A percentile compares a stretch with the other conserved stretches of the same genome.
These are phyloP conservation scores for Lachancea quebecensis DNA, from an alignment of 805 yeast genomes.

Conservation along the genomic window DNA sequence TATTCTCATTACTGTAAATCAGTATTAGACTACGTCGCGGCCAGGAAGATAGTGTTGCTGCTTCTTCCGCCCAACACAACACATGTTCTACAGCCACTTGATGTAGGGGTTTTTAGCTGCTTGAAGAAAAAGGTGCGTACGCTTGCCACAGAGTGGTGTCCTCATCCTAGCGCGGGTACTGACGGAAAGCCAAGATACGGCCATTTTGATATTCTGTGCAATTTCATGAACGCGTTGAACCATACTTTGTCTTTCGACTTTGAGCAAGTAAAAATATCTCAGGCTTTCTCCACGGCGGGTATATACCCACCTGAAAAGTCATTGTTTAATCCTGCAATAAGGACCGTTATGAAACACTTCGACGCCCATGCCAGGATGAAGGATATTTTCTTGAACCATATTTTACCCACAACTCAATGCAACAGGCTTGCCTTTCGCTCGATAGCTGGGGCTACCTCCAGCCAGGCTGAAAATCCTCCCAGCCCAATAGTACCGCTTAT, in stretches of 20 bases:
- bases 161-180: constrained; percentile 1
- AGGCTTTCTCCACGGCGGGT: constrained; percentile 6
- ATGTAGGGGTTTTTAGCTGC: constrained; percentile 7
- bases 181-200: constrained; percentile 7
- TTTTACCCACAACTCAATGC: constrained; percentile 1
- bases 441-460: constrained; percentile 2
- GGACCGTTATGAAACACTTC: constrained; percentile 7
- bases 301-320: constrained; percentile 6
- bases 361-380: constrained; percentile 7
- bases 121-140: constrained; percentile 6
- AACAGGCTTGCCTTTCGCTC: neutral
- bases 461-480: neutral
- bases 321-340: constrained; percentile 7
- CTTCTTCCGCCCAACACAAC: constrained; percentile 8
- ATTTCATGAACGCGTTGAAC: constrained; percentile 6
- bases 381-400: constrained; percentile 4
- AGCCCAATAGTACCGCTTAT: constrained; percentile 3
- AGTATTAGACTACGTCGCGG: constrained; percentile 5
- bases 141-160: constrained; percentile 9
- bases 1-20: constrained; percentile 5
- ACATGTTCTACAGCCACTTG: constrained; percentile 8
- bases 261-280: neutral
- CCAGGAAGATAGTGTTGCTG: constrained; percentile 1
- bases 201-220: constrained; percentile 8
- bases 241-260: constrained; percentile 2